Base-by-base conservation (phyloP, 169 alveolate genomes). In the Cryptosporidium sp. region DNA sequence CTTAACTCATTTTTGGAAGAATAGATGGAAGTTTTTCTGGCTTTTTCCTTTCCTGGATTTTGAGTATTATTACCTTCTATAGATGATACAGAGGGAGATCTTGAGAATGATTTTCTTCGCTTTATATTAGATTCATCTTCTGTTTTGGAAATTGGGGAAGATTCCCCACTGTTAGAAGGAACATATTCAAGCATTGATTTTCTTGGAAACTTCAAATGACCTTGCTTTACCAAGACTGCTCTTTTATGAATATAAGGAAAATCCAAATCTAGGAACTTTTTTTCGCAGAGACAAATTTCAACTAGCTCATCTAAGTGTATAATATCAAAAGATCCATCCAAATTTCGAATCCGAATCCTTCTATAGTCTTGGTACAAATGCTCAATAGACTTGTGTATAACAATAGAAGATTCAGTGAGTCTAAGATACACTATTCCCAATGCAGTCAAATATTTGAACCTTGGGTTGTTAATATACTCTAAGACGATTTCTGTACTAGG, bases 301-400 rank as follows among this genome's bases (percentile, higher is more conserved):
- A 97, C 97, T 71, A 97, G 97, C 91, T 97, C 99, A 95, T 98
- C 99, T 97, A 98, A 96, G 94, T 96, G 96, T 61, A 94, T 93
- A 48, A 96, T 93, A 53, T 86, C 91, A 84, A 94, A 94, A 3
- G 93, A 65, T 14, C 99, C 99, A 91, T 95, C 96, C 85, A 93
- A 91, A 85, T 95, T 92, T 45, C 99, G 93, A 61, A 95, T 85
- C 61, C 98, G 94, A 44, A 98, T 92, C 91, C 97, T 98, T 69
- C 99, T 94, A 94, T 96, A 98, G 93, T 98, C 99, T 71, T 95
- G 94, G 80, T 95, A 97, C 62, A 97, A 91, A 26, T 98, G 99
- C 94, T 98, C 99, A 23, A 97, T 85, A n/a, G 89, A 69, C 53
- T 62, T 69, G 70, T 95, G 93, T 7, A 95, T 84, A 35, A 91